Conservation (phyloP, 345 rosid species). For the Physaria fendleri region DNA sequence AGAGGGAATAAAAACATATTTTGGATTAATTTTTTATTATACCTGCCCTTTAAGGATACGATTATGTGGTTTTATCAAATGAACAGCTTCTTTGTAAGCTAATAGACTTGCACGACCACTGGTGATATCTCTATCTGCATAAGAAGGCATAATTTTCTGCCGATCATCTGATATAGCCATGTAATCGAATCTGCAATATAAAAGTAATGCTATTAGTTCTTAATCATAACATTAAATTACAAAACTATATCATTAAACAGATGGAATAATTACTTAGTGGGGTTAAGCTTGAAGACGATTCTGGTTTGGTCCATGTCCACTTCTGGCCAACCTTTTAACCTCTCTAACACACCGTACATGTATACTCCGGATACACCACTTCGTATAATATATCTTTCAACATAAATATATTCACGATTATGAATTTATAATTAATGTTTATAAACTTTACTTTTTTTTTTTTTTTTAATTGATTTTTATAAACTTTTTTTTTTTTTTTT, state of each 20-base stretch:
- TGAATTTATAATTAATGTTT: background rate
- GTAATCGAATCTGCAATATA: conserved; percentile 6
- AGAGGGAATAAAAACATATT: no score
- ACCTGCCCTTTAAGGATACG: conserved; percentile 60
- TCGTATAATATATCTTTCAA: conserved; percentile 56
- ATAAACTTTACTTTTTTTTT: no score
- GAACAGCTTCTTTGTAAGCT: conserved; percentile 83
- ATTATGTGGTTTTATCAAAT: conserved; percentile 48
- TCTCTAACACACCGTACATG: conserved; percentile 57
- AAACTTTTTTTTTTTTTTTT: no score
- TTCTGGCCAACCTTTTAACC: conserved; percentile 64
- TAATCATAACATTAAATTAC: background rate
- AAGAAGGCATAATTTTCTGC: conserved; percentile 62
- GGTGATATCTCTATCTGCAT: conserved; percentile 29
- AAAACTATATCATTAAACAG: background rate
- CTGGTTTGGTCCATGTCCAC: conserved; percentile 79
- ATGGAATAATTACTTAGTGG: conserved; percentile 33
- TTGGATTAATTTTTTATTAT: conserved; percentile 5
- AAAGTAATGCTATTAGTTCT: background rate
- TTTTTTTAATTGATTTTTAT: no score
- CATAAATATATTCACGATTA: background rate
- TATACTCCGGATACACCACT: conserved; percentile 63
- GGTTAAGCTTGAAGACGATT: conserved; percentile 66
- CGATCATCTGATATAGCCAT: conserved; percentile 72
- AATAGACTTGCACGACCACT: conserved; percentile 29